Conservation (phyloP, 2,329 filamentous ascomycete species). For the Scedosporium apiospermum region DNA sequence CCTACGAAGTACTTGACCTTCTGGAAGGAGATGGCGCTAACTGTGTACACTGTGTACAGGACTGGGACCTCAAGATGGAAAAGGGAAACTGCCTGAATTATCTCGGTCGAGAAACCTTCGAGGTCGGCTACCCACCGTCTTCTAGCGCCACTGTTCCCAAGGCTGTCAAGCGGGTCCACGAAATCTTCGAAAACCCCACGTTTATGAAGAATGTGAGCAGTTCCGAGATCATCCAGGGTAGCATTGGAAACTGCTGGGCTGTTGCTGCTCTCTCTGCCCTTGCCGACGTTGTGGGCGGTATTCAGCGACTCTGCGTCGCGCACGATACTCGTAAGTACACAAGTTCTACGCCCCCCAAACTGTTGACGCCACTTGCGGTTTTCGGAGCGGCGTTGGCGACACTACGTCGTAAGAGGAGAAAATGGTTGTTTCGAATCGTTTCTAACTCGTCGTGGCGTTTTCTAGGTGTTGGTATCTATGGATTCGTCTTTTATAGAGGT, state of each 20-base stretch:
- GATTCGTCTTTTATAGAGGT: slow-evolving; percentile 75
- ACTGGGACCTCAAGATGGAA: slow-evolving; percentile 60
- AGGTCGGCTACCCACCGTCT: slow-evolving; percentile 36
- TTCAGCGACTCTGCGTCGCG: slow-evolving; percentile 67
- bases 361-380: background rate
- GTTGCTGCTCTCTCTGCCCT: slow-evolving; percentile 71
- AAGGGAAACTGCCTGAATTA: slow-evolving; percentile 46
- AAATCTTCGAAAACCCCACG: slow-evolving; percentile 65
- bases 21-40: background rate
- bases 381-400: background rate
- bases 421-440: slow-evolving; percentile 16
- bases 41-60: slow-evolving; percentile 24
- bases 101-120: slow-evolving; percentile 41
- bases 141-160: slow-evolving; percentile 50
- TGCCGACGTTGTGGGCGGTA: slow-evolving; percentile 60
- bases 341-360: background rate
- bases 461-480: slow-evolving; percentile 65
- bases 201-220: slow-evolving; percentile 59
- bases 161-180: slow-evolving; percentile 64
- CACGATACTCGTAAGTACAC: slow-evolving; percentile 47
- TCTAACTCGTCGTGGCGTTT: slow-evolving; percentile 25
- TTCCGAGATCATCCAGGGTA: slow-evolving; percentile 69
- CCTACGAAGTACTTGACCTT: no score
- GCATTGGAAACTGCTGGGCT: slow-evolving; percentile 74
- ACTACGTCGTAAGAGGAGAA: slow-evolving; percentile 19